A percentile compares a stretch with the other conserved stretches of the same genome.
Evolutionary conservation across 371 early-diverging fungal species (phyloP).

Genomic region (Mucor mucedo): DNA sequence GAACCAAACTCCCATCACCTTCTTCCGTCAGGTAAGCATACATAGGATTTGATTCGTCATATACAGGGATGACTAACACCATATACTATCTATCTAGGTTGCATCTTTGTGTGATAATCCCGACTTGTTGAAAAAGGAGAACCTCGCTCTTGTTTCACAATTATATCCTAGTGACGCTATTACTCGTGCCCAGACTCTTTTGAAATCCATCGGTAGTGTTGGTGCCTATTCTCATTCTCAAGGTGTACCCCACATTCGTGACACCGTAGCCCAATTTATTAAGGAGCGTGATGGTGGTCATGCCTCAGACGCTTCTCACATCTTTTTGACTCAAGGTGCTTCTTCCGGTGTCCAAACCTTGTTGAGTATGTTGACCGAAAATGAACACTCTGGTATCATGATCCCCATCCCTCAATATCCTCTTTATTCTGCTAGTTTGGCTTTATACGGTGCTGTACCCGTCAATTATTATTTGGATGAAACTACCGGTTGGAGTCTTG

Average conservation of each 20-base stretch:
- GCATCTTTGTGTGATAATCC: slow-evolving; percentile 87
- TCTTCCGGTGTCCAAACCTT: slow-evolving; percentile 88
- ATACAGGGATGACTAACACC: neutral
- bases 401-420: slow-evolving; percentile 98
- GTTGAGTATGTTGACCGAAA: slow-evolving; percentile 78
- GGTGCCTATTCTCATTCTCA: slow-evolving; percentile 97
- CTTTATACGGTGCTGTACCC: slow-evolving; percentile 75
- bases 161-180: slow-evolving; percentile 86
- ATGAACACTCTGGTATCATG: slow-evolving; percentile 87
- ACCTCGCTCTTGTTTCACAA: slow-evolving; percentile 49
- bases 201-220: slow-evolving; percentile 72
- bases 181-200: slow-evolving; percentile 76
- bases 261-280: slow-evolving; percentile 87
- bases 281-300: slow-evolving; percentile 84
- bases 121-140: slow-evolving; percentile 71
- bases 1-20: slow-evolving; percentile 91
- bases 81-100: slow-evolving; percentile 54
- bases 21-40: slow-evolving; percentile 84
- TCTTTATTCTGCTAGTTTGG: slow-evolving; percentile 89
- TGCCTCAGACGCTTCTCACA: slow-evolving; percentile 76
- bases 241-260: slow-evolving; percentile 83
- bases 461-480: slow-evolving; percentile 93
- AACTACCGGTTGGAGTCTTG: slow-evolving; percentile 79
- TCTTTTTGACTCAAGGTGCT: slow-evolving; percentile 88
- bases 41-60: neutral